Evolutionary conservation across 1,284 basidiomycete genomes (phyloP).

Genomic region (Leccinum huronense): DNA sequence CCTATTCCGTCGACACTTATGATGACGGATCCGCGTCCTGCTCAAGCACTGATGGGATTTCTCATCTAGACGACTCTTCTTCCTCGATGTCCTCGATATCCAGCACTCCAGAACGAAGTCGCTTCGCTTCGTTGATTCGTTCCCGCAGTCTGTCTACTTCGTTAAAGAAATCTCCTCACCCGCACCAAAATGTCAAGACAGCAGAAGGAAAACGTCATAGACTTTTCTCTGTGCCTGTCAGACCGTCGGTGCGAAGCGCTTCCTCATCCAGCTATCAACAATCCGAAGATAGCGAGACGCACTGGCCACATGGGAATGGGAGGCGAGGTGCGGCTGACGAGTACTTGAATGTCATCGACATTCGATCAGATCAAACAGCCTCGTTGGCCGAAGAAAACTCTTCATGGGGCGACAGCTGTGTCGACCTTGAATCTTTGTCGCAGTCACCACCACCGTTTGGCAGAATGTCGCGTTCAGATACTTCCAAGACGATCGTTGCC

Average conservation of each 20-base stretch:
- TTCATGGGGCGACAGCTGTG: background rate
- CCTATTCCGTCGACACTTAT: conserved; percentile 15
- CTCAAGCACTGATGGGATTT: conserved; percentile 19
- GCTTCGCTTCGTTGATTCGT: conserved; percentile 18
- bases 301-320: background rate
- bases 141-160: conserved; percentile 16
- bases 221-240: conserved; percentile 17
- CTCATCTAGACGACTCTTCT: conserved; percentile 13
- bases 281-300: background rate
- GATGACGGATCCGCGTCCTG: conserved; percentile 17
- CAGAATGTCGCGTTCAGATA: conserved; percentile 20
- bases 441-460: conserved; percentile 13
- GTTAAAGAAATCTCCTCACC: conserved; percentile 9
- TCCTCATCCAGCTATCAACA: background rate
- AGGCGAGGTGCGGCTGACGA: background rate
- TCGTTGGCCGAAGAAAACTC: conserved; percentile 1
- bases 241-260: conserved; percentile 3
- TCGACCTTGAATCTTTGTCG: conserved; percentile 4
- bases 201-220: conserved; percentile 15
- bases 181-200: conserved; percentile 14
- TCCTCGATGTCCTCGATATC: conserved; percentile 16
- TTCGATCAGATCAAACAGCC: conserved; percentile 11
- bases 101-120: conserved; percentile 10
- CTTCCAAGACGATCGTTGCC: conserved; percentile 27
- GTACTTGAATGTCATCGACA: conserved; percentile 27